These are phyloP conservation scores for Jatropha curcas DNA, from an alignment of 345 rosid species.

Conservation along the genomic window DNA sequence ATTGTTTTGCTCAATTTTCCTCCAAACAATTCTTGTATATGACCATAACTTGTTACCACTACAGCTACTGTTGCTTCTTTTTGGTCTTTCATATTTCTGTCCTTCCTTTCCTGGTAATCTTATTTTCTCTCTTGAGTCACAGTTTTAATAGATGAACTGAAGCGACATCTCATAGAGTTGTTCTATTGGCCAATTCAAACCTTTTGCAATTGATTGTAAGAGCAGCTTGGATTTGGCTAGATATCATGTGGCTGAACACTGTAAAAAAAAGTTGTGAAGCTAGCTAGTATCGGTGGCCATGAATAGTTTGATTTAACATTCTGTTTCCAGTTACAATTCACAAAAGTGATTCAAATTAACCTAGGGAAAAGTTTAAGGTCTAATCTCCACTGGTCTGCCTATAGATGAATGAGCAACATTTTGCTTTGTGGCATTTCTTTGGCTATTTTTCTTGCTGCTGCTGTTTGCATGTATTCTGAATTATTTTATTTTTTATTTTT, in stretches of 20 bases:
- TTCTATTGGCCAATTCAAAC: neutral
- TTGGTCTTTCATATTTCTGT: neutral
- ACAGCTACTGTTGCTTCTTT: neutral
- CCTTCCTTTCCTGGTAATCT: neutral
- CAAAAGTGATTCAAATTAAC: neutral
- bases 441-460: constrained; percentile 1
- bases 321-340: neutral
- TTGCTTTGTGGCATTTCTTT: neutral
- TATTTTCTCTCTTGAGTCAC: neutral
- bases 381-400: neutral
- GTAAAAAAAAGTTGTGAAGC: neutral
- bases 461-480: constrained; percentile 2
- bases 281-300: neutral
- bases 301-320: neutral
- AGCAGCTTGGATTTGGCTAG: neutral
- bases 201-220: neutral
- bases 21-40: neutral
- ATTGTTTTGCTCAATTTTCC: neutral
- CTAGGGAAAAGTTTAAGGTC: neutral
- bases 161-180: neutral
- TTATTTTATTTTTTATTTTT: constrained; percentile 17
- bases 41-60: neutral
- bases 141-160: neutral
- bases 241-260: neutral
- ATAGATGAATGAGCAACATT: neutral